Conservation (phyloP, 2,329 filamentous ascomycete genomes). For the Hymenoscyphus scutula region DNA sequence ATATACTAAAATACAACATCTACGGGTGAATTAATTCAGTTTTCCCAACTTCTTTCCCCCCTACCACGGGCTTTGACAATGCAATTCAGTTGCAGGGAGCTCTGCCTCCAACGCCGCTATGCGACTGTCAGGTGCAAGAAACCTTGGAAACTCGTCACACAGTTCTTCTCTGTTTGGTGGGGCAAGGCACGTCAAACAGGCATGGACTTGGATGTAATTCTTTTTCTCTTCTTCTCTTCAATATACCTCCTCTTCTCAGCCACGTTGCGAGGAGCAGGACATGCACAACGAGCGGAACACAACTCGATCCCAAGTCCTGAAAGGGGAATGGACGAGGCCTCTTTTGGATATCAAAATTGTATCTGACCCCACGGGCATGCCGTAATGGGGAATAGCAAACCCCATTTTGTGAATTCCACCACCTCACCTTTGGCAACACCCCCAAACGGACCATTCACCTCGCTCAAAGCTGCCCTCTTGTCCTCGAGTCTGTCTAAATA, state of each 20-base stretch:
- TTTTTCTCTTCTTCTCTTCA: neutral
- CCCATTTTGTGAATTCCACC: neutral
- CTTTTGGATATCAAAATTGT: neutral
- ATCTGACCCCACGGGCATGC: neutral
- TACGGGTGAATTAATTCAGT: neutral
- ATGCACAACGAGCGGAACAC: neutral
- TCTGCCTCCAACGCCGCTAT: neutral
- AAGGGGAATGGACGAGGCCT: neutral
- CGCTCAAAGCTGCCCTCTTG: neutral
- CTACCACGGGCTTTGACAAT: neutral
- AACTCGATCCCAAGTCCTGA: neutral
- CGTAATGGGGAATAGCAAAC: neutral
- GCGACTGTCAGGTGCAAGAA: neutral
- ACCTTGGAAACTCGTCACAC: slow-evolving; percentile 1
- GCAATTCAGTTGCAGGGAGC: neutral
- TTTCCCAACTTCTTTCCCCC: neutral
- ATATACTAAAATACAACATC: neutral
- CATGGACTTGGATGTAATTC: neutral
- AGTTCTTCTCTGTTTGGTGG: neutral
- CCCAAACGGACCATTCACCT: neutral
- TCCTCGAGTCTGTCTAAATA: neutral
- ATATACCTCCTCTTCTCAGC: neutral
- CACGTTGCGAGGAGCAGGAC: neutral
- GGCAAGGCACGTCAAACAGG: neutral
- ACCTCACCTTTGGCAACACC: slow-evolving; percentile 3